A percentile compares a stretch with the other conserved stretches of the same genome.
Conservation (phyloP, 2,329 filamentous ascomycete genomes). For the Arachnopeziza araneosa region DNA sequence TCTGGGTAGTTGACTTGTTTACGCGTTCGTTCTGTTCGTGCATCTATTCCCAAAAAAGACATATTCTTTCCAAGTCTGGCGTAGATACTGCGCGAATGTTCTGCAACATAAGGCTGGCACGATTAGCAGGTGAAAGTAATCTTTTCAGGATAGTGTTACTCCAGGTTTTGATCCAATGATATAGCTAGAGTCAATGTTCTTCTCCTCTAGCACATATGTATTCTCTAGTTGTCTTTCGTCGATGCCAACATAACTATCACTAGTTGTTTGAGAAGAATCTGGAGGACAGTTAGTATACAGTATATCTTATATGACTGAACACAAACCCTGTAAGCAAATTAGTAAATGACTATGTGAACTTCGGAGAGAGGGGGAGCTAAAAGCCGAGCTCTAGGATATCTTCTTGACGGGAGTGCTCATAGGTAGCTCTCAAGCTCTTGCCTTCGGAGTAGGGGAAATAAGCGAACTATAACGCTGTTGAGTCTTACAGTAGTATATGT, state of each 20-base stretch:
- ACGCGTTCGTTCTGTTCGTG: constrained; percentile 87
- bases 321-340: too few relatives aligned
- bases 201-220: constrained; percentile 61
- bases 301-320: too few relatives aligned
- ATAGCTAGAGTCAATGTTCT: constrained; percentile 60
- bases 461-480: background rate
- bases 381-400: too few relatives aligned
- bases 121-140: constrained; percentile 1
- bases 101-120: constrained; percentile 70
- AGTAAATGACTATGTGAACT: too few relatives aligned
- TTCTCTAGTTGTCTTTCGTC: constrained; percentile 70
- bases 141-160: constrained; percentile 16
- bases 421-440: too few relatives aligned
- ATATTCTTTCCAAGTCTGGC: constrained; percentile 76
- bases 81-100: constrained; percentile 83
- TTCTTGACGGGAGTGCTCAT: too few relatives aligned
- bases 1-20: constrained; percentile 93
- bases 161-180: constrained; percentile 58
- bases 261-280: constrained; percentile 51
- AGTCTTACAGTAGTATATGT: constrained; percentile 58
- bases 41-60: constrained; percentile 84
- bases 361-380: too few relatives aligned
- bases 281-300: background rate
- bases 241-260: constrained; percentile 48
- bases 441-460: background rate